Percentiles rank a stretch among this genome's conserved stretches.
Evolutionary conservation across 2,329 filamentous ascomycete genomes (phyloP).

Genomic region (Ilyonectria destructans): DNA sequence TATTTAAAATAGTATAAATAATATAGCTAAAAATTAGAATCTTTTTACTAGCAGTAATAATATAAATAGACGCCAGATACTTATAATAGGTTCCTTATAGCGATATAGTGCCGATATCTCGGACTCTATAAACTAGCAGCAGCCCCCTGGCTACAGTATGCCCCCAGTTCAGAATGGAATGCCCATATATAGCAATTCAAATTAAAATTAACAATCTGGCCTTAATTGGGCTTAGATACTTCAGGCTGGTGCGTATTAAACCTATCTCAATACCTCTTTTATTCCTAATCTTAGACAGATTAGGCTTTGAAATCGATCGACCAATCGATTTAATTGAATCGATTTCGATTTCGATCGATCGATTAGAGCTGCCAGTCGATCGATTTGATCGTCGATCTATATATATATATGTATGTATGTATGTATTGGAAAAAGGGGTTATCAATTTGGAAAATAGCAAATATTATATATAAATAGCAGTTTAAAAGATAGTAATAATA

Average conservation of each 20-base stretch:
- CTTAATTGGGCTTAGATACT: conserved; percentile 87
- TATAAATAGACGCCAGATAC: conserved; percentile 73
- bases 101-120: conserved; percentile 72
- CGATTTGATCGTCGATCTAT: too few relatives aligned
- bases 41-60: conserved; percentile 72
- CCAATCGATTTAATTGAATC: too few relatives aligned
- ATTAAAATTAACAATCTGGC: conserved; percentile 74
- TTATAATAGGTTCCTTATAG: conserved; percentile 68
- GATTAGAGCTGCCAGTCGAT: too few relatives aligned
- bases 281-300: conserved; percentile 77
- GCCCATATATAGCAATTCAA: conserved; percentile 74
- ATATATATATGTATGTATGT: too few relatives aligned
- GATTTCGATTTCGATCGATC: too few relatives aligned
- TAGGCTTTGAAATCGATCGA: too few relatives aligned
- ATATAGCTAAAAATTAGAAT: conserved; percentile 73
- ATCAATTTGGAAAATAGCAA: too few relatives aligned
- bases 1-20: conserved; percentile 72
- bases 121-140: conserved; percentile 76
- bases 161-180: conserved; percentile 75
- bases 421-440: too few relatives aligned
- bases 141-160: conserved; percentile 77
- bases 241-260: conserved; percentile 79
- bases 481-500: too few relatives aligned
- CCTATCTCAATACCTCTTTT: conserved; percentile 75
- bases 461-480: too few relatives aligned